Base-by-base conservation (phyloP, 495 filamentous ascomycete genomes). In the Xylaria flabelliformis region DNA sequence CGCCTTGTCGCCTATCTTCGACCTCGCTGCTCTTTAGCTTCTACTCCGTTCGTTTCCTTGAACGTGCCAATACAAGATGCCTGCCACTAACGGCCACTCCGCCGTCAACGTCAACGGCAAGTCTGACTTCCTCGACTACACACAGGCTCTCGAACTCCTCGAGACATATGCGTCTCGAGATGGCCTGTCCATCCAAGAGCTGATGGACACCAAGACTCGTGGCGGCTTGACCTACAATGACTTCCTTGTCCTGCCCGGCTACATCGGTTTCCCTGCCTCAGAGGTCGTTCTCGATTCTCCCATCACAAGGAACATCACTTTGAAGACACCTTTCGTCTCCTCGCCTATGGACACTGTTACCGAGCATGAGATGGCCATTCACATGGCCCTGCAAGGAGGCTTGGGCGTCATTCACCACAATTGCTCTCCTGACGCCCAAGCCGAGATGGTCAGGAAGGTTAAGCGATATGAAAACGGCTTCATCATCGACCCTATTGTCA, bases 271-370 rank as follows among this genome's bases (percentile, higher is more conserved):
- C 83, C 90, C 96, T 69, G 95, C 97, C 70, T 94, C 93, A 55
- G 92, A 93, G 75, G 97, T 98, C 67, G 84, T 83, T 64, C 91
- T 98, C 58, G 96, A 98, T 66, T 93, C 95, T 21, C 93, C 92
- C 50, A 88, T 99, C 73, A 98, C 96, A 73, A 97, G 94, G 88
- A 90, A 93, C 74, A 95, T 98, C 81, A 89, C 91, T 17, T 85
- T 99, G 76, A 99, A 97, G 87, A 94, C 93, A 12, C 96, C 96
- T 51, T 91, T 99, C 75, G 88, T 97, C 61, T 98, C 97, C 32
- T 98, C 95, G 32, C 97, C 96, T 76, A 99, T 99, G 96, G 96
- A 99, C 86, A 99, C 96, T 44, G 96, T 99, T 77, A 99, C 96
- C 17, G 96, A 98, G 84, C 92, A 97, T 82, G 94, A 96, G 80